Evolutionary conservation across 2,329 filamentous ascomycete genomes (phyloP).

Genomic region (Kalmusia sp.): DNA sequence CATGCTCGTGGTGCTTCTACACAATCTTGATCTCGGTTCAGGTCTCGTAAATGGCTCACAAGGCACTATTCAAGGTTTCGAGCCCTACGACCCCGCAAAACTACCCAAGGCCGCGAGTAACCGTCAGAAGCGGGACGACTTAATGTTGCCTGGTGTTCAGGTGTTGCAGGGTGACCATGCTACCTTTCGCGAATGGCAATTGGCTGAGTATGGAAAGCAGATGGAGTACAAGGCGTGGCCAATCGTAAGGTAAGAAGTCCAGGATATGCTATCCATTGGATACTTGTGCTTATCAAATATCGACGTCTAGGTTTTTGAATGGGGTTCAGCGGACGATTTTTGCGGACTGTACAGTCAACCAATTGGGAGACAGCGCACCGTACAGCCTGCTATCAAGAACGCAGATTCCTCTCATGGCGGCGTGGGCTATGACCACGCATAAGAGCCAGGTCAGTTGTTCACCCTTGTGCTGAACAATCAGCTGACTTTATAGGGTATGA

Average conservation of each 20-base stretch:
- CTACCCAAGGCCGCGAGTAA: constrained; percentile 33
- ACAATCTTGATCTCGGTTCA: constrained; percentile 51
- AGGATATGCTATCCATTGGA: too few relatives aligned
- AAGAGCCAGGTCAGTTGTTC: constrained; percentile 52
- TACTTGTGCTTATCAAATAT: too few relatives aligned
- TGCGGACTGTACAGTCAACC: constrained; percentile 58
- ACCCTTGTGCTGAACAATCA: not conserved
- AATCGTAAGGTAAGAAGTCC: constrained; percentile 47
- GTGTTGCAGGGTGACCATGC: constrained; percentile 49
- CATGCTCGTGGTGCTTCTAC: constrained; percentile 61
- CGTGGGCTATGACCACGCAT: constrained; percentile 70
- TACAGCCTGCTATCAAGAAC: constrained; percentile 62
- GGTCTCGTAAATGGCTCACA: constrained; percentile 47
- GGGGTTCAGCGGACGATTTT: constrained; percentile 55
- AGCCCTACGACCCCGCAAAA: constrained; percentile 37
- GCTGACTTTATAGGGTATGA: constrained; percentile 61
- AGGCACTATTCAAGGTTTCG: constrained; percentile 45
- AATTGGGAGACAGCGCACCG: constrained; percentile 55
- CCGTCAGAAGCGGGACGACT: constrained; percentile 4
- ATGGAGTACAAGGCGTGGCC: constrained; percentile 54
- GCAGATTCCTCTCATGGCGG: constrained; percentile 66
- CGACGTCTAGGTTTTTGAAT: constrained; percentile 54
- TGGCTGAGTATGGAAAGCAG: constrained; percentile 49
- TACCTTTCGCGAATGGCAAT: constrained; percentile 43
- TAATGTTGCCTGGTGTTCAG: not conserved